Base-by-base conservation (phyloP, 495 filamentous ascomycete species). In the Schizothecium vesticola region DNA sequence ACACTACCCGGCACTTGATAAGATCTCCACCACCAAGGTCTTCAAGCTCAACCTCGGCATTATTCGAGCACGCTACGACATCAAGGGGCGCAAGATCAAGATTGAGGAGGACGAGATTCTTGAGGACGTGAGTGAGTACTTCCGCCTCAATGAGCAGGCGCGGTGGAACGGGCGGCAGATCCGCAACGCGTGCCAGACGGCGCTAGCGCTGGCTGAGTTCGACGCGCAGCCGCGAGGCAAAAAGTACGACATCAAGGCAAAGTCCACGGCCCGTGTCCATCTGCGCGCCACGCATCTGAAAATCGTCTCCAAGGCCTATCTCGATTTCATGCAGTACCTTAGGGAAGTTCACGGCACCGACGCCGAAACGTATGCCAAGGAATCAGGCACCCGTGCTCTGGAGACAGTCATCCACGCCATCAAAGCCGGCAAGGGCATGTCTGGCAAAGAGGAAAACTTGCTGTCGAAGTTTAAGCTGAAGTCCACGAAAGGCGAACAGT, bases 1-100 rank as follows among this genome's bases (percentile, higher is more conserved):
- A 0, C 76, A 83, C 51, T 88, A 85, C 71, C 65, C 65, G 10
- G 57, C 12, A 19, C 65, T 67, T 6, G 33, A 19, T 21, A 16
- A n/a, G n/a, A 28, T 33, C 13, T 36, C 60, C 6, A 72, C 71
- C 3, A n/a, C n/a, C n/a, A 12, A 59, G 12, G 56, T 72, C 12
- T 70, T 72, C 65, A 31, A 66, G 28, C 29, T 70, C 11, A 72
- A 72, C 57, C 58, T 66, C 25, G 24, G 28, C 2, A 11, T 65
- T 8, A 72, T 72, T 21, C 22, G 24, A 16, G n/a, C n/a, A n/a
- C n/a, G n/a, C n/a, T n/a, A n/a, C 31, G 59, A 16, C 7, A 25
- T 28, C 13, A 63, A 63, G 61, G 26, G 13, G n/a, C 29, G 61
- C 3, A 63, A 16, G 16, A 21, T 63, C 2, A 29, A 63, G 2